phyloP scores from a whole-genome alignment of 345 rosid species.

The Lumnitzera racemosa region DNA sequence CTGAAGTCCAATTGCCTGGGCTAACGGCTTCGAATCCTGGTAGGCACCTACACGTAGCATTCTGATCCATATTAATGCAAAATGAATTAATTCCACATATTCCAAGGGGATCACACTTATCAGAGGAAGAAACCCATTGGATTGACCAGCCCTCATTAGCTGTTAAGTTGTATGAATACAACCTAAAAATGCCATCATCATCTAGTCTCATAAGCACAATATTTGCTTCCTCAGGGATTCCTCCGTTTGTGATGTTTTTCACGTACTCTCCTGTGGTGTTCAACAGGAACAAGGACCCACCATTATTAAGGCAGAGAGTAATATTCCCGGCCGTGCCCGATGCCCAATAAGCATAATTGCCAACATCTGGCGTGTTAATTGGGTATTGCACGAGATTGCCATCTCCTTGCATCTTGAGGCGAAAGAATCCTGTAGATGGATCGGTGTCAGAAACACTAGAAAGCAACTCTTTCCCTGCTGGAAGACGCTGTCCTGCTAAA shows the following conservation, averaged over 20 bases:
- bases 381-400: conserved; percentile 30
- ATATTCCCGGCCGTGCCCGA: fast-evolving
- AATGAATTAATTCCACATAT: conserved; percentile 20
- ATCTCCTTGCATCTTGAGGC: conserved; percentile 16
- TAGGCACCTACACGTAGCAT: conserved; percentile 7
- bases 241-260: too few relatives aligned
- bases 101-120: conserved; percentile 16
- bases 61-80: conserved; percentile 6
- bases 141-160: background rate
- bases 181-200: background rate
- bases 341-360: background rate
- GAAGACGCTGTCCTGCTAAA: conserved; percentile 17
- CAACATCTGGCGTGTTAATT: background rate
- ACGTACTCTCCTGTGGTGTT: too few relatives aligned
- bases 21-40: conserved; percentile 14
- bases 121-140: background rate
- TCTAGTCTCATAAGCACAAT: too few relatives aligned
- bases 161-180: background rate
- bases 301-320: too few relatives aligned
- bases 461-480: background rate
- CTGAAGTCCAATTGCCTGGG: conserved; percentile 4
- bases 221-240: too few relatives aligned
- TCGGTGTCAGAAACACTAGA: conserved; percentile 13
- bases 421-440: conserved; percentile 14
- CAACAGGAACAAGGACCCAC: too few relatives aligned